Base-by-base conservation (phyloP, 345 rosid genomes). In the Gossypium raimondii region DNA sequence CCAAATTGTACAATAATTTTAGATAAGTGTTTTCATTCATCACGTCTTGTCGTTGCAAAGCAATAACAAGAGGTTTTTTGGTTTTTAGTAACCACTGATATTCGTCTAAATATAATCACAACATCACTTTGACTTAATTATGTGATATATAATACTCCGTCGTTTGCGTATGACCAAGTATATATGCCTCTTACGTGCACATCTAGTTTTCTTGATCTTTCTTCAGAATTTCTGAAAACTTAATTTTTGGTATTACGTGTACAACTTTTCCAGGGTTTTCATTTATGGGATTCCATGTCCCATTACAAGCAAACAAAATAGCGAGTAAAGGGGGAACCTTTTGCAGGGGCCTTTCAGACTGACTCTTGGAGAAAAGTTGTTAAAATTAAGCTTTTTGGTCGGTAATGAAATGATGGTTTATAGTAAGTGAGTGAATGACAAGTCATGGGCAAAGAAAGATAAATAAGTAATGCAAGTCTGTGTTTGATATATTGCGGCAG, bases 281-380 rank as follows among this genome's bases (percentile, higher is more conserved):
- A 7, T 53, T 14, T 51, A 0, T 51, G 55, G 8, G 51, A 56
- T 72, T 41, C 51, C 50, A 7, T 9, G 13, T 41, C 44, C 8
- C 52, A 20, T 72, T n/a, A 34, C 17, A 70, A 53, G 48, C 73
- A 52, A 70, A 29, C n/a, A 17, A 70, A 68, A 3, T 24, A 43
- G 25, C 9, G 43, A 22, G 27, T 11, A 10, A 58, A 51, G 55
- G 27, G 11, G n/a, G n/a, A 66, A 20, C 11, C 16, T 47, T 45
- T 47, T 45, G 11, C n/a, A 0, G 38, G 38, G 29, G 11, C 70
- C 16, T 41, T 11, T 9, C 7, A 0, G 69, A 9, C 51, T 2
- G 48, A 67, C 51, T 44, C 11, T 24, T 13, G 72, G 27, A 43
- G 25, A 18, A 67, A 68, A 50, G 57, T 13, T 22, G 56, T 50